Evolutionary conservation across 1,284 basidiomycete species (phyloP).

Genomic region (Kalmanozyma brasiliensis): DNA sequence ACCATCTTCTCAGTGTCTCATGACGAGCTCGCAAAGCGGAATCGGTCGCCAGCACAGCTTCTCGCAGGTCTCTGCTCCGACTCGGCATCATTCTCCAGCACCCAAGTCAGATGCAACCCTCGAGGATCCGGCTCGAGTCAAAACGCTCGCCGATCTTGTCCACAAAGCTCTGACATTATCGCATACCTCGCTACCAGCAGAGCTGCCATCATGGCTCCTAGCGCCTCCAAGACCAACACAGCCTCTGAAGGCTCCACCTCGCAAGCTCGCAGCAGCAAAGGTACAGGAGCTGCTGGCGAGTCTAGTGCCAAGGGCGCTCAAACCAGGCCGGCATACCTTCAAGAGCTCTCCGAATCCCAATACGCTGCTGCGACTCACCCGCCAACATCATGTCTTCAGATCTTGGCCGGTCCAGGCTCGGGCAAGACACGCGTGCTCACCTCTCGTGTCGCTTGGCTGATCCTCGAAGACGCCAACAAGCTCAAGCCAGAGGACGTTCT

Average conservation of each 20-base stretch:
- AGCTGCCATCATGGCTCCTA: slow-evolving; percentile 9
- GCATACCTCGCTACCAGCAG: neutral
- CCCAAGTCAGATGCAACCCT: slow-evolving; percentile 1
- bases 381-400: slow-evolving; percentile 57
- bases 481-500: slow-evolving; percentile 59
- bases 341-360: slow-evolving; percentile 55
- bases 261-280: slow-evolving; percentile 9
- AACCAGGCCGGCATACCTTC: slow-evolving; percentile 27
- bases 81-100: slow-evolving; percentile 5
- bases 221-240: slow-evolving; percentile 6
- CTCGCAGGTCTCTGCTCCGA: neutral
- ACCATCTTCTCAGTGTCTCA: too few relatives aligned
- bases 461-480: slow-evolving; percentile 45
- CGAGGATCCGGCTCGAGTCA: neutral
- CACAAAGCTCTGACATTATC: neutral
- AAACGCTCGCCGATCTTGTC: too few relatives aligned
- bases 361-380: slow-evolving; percentile 57
- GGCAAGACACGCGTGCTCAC: slow-evolving; percentile 67
- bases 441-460: slow-evolving; percentile 62
- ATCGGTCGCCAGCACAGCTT: too few relatives aligned
- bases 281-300: neutral
- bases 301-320: neutral
- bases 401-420: slow-evolving; percentile 65
- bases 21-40: too few relatives aligned
- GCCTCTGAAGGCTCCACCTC: neutral